A percentile compares a stretch with the other conserved stretches of the same genome.
These are phyloP conservation scores for Dionaea muscipula DNA, from an alignment of 179 eudicot genomes.

Conservation along the genomic window DNA sequence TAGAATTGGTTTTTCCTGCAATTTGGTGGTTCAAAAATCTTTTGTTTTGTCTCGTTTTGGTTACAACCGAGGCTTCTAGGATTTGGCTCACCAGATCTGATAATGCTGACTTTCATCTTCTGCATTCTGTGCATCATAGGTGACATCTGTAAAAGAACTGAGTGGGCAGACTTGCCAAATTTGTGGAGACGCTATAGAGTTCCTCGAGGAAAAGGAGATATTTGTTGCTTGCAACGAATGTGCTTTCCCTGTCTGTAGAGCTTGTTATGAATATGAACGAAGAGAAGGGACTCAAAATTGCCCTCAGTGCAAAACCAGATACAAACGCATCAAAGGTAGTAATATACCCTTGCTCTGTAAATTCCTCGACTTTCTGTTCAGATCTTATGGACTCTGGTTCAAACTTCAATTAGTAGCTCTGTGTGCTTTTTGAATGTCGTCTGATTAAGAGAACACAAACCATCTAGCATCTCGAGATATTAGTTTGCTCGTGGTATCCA, in stretches of 20 bases:
- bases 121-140: slow-evolving; percentile 25
- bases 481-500: too few relatives aligned
- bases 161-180: slow-evolving; percentile 74
- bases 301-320: slow-evolving; percentile 91
- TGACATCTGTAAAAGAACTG: slow-evolving; percentile 65
- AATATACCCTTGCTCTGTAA: too few relatives aligned
- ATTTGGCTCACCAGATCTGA: slow-evolving; percentile 6
- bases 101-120: slow-evolving; percentile 4
- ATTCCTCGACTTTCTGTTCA: too few relatives aligned
- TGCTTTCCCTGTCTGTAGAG: slow-evolving; percentile 90
- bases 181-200: slow-evolving; percentile 77
- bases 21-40: too few relatives aligned
- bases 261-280: slow-evolving; percentile 92
- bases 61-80: neutral
- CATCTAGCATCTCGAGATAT: too few relatives aligned
- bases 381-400: too few relatives aligned
- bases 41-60: neutral
- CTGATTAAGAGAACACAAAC: too few relatives aligned
- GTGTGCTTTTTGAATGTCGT: too few relatives aligned
- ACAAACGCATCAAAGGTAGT: slow-evolving; percentile 84
- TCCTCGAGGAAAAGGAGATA: slow-evolving; percentile 53
- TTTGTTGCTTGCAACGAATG: slow-evolving; percentile 99
- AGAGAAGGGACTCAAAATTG: slow-evolving; percentile 85
- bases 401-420: too few relatives aligned
- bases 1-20: too few relatives aligned